Percentiles rank a stretch among this genome's conserved stretches.
Evolutionary conservation across 1,284 basidiomycete species (phyloP).

Genomic region (Leccinum proliferum): DNA sequence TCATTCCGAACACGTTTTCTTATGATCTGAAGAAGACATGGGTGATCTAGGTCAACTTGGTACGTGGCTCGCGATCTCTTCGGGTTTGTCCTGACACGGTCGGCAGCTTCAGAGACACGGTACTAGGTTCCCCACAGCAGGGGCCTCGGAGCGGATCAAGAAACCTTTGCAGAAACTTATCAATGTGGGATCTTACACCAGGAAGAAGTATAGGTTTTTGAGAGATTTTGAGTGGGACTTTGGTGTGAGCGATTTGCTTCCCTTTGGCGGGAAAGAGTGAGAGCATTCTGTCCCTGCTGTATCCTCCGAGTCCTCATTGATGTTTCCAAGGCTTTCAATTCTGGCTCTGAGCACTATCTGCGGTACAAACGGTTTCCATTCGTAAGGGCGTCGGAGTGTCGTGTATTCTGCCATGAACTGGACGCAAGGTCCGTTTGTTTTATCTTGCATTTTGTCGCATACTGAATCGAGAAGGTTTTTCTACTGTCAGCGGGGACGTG

Average conservation of each 20-base stretch:
- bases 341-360: constrained; percentile 43
- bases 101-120: constrained; percentile 81
- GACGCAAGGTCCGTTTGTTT: constrained; percentile 47
- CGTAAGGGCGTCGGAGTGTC: constrained; percentile 65
- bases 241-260: constrained; percentile 56
- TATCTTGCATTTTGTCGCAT: not conserved
- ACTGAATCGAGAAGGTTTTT: constrained; percentile 41
- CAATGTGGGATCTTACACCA: constrained; percentile 37
- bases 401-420: constrained; percentile 67
- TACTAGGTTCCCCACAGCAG: constrained; percentile 69
- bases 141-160: constrained; percentile 42
- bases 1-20: not conserved
- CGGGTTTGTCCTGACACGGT: constrained; percentile 6
- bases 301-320: not conserved
- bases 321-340: constrained; percentile 40
- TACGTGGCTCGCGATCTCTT: constrained; percentile 28
- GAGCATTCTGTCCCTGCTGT: constrained; percentile 16
- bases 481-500: constrained; percentile 35
- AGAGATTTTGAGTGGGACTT: constrained; percentile 56
- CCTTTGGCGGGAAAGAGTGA: constrained; percentile 69
- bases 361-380: constrained; percentile 61
- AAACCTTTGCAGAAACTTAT: constrained; percentile 49
- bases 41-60: constrained; percentile 51
- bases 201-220: constrained; percentile 57
- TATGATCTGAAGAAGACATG: not conserved